Base-by-base conservation (phyloP, 306 rosid species). In the Neltuma alba region DNA sequence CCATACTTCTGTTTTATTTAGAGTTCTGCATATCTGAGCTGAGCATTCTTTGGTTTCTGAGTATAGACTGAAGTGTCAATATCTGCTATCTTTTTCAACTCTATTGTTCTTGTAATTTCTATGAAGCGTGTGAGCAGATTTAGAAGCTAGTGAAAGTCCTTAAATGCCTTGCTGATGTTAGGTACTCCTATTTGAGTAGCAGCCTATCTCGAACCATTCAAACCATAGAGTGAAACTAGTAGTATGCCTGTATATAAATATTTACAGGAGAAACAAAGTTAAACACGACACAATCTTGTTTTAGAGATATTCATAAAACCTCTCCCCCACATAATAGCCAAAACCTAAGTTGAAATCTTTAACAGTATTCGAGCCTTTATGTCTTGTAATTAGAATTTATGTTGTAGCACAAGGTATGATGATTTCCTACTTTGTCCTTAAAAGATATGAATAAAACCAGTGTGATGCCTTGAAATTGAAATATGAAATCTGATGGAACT, bases 221-320 rank as follows among this genome's bases (percentile, higher is more conserved):
- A 38, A 38, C 48, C 48, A 37, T 57, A 25, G 27, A 25, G 41
- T 23, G 70, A 20, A 28, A 21, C 58, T 63, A 54, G 68, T 28
- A 27, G 16, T 61, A 11, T 50, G 12, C 72, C 5, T 28, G 7
- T 57, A 25, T 38, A 33, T 41, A 41, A 18, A 67, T 38, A 70
- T 76, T 48, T 70, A 38, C n/a, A 37, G 31, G 25, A 48, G 78
- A 76, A 48, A 69, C 63, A 50, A 57, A 58, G 18, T 75, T 42
- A 62, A 45, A 70, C 34, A 47, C 70, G 78, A 60, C n/a, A 23
- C 9, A 15, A n/a, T 21, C 12, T 61, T 30, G 30, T 27, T 48
- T 48, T 28, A 61, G 9, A 61, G 20, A 61, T 28, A 61, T 61
- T 15, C 18, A 61, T 61, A 60, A 10, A 25, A 60, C 66, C 0